phyloP scores from a whole-genome alignment of 2,329 filamentous ascomycete genomes.

The Curvularia sp. region DNA sequence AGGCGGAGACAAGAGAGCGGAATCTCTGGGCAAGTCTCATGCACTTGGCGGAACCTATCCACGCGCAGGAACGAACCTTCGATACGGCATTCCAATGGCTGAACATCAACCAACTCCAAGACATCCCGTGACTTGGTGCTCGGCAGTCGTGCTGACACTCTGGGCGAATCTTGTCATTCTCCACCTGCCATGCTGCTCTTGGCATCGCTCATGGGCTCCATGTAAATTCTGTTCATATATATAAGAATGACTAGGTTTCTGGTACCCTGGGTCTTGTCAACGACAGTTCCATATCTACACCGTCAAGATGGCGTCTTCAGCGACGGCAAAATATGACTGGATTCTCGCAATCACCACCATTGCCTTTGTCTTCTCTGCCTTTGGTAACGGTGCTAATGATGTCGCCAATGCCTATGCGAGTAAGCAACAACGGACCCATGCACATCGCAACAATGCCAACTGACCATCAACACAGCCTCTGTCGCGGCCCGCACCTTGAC shows the following conservation, averaged over 20 bases:
- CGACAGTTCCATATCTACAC: neutral
- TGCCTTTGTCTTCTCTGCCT: slow-evolving; percentile 47
- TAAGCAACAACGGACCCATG: slow-evolving; percentile 26
- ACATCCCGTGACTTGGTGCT: neutral
- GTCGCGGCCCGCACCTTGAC: slow-evolving; percentile 61
- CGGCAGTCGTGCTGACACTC: slow-evolving; percentile 3
- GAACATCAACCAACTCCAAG: neutral
- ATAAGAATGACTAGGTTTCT: slow-evolving; percentile 9
- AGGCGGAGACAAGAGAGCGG: slow-evolving; percentile 17
- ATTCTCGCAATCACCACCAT: slow-evolving; percentile 52
- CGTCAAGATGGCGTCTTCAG: slow-evolving; percentile 28
- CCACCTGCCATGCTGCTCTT: neutral
- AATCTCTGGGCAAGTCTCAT: slow-evolving; percentile 13
- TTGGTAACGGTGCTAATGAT: slow-evolving; percentile 58
- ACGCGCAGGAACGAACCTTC: slow-evolving; percentile 1
- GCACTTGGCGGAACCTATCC: slow-evolving; percentile 10
- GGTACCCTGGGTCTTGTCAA: neutral
- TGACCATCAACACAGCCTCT: slow-evolving; percentile 25
- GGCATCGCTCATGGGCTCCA: neutral
- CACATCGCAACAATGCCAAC: neutral
- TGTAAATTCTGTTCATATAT: slow-evolving; percentile 6
- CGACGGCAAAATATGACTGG: slow-evolving; percentile 49
- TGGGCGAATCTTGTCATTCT: slow-evolving; percentile 8
- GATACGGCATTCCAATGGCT: slow-evolving; percentile 1
- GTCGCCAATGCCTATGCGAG: slow-evolving; percentile 62